Base-by-base conservation (phyloP, 805 yeast genomes). In the Candida caryicola region DNA sequence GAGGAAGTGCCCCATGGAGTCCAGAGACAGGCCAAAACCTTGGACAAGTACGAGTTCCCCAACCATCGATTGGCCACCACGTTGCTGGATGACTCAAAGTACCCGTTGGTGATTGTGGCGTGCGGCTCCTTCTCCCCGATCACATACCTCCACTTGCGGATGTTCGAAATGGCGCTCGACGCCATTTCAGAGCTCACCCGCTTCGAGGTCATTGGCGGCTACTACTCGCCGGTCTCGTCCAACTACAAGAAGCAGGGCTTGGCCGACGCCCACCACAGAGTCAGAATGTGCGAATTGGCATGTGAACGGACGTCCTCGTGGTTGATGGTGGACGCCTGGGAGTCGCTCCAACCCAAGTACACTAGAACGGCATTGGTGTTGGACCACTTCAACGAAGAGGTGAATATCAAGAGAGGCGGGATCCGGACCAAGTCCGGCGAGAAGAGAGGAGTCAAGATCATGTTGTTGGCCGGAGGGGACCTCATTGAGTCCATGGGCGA, bases 291-390 rank as follows among this genome's bases (percentile, higher is more conserved):
- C 64, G 99, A 93, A 60, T 72, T 93, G 55, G 98, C 97, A 0
- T 90, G 99, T 62, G 99, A 93, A 58, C 74, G 99, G 54, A 93
- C 99, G 0, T 81, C 93, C 3, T 81, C 91, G 18, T 93, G 99
- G 99, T 73, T 93, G 28, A 93, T 93, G 99, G 99, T 93, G 19
- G 99, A 93, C 60, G 97, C 98, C 1, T 93, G 99, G 99, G 99
- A 93, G 66, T 83, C 95, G 3, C 70, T 93, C 43, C 99, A 93
- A 62, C 85, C 86, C 1, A 74, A 80, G 32, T 93, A 93, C 60
- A 88, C 95, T 18, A 76, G 99, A 49, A 93, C 99, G 0, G 97
- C 98, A 2, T 76, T 88, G 38, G 99, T 93, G 4, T 73, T 93
- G 55, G 99, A 93, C 59, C 99, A 93, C 62, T 93, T 93, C 65